phyloP scores from a whole-genome alignment of 2,329 filamentous ascomycete species.

The Colletotrichum australisinense region DNA sequence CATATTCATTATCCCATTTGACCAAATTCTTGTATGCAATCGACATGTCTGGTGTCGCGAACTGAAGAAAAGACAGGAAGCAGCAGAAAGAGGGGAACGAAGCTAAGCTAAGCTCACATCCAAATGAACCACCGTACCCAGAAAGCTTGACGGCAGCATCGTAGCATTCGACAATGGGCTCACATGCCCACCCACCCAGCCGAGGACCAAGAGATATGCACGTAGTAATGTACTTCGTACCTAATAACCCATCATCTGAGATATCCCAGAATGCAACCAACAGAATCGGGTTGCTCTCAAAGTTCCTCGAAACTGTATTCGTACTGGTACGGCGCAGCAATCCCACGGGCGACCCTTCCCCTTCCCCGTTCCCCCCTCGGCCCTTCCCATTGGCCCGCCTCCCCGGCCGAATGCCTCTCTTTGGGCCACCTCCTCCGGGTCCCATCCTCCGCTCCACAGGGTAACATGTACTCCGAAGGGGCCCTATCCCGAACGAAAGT shows the following conservation, averaged over 20 bases:
- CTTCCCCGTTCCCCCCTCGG: too few species aligned
- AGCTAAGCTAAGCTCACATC: not conserved
- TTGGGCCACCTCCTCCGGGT: slow-evolving; percentile 8
- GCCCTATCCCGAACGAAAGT: not conserved
- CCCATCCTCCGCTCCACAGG: not conserved
- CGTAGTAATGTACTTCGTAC: not conserved
- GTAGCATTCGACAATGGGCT: not conserved
- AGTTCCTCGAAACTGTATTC: too few species aligned
- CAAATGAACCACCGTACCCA: not conserved
- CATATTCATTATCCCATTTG: not conserved
- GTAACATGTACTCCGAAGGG: not conserved
- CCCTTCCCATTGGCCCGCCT: slow-evolving; percentile 9
- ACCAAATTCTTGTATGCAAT: not conserved
- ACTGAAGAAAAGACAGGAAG: too few species aligned
- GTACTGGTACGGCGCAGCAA: not conserved
- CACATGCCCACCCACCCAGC: not conserved
- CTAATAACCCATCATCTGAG: not conserved
- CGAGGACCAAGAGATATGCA: not conserved
- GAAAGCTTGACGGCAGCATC: not conserved
- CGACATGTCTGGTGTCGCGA: not conserved
- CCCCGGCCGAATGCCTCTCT: slow-evolving; percentile 25
- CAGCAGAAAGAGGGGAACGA: not conserved
- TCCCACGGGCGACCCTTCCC: not conserved
- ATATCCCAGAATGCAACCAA: not conserved
- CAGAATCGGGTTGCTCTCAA: not conserved